Conservation (phyloP, 768 basidiomycete genomes). For the Lactifluus pinguis region DNA sequence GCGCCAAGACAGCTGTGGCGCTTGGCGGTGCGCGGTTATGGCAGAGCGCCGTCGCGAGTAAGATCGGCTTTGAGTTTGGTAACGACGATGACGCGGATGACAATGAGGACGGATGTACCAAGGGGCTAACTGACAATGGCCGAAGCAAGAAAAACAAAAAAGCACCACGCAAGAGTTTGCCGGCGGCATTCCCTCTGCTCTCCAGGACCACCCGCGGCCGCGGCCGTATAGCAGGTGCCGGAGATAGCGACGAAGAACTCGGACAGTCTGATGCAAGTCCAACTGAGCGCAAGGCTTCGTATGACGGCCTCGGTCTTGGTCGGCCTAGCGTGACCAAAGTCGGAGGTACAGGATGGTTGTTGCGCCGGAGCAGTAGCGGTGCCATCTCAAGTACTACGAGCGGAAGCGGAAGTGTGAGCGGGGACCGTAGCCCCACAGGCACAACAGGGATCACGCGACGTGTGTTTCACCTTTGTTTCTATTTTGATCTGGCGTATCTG, state of each 20-base stretch:
- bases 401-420: conserved; percentile 46
- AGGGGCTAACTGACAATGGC: conserved; percentile 32
- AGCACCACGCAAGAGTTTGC: conserved; percentile 63
- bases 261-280: conserved; percentile 48
- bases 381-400: conserved; percentile 50
- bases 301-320: conserved; percentile 59
- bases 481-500: not conserved
- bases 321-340: conserved; percentile 33
- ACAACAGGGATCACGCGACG: conserved; percentile 57
- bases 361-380: conserved; percentile 74
- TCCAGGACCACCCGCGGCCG: conserved; percentile 20
- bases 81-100: conserved; percentile 31
- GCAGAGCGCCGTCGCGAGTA: conserved; percentile 71
- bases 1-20: conserved; percentile 49
- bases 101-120: conserved; percentile 25
- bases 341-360: conserved; percentile 46
- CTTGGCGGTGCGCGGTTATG: conserved; percentile 46
- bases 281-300: conserved; percentile 44
- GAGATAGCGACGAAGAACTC: conserved; percentile 51
- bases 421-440: conserved; percentile 36
- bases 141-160: conserved; percentile 32
- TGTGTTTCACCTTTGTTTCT: conserved; percentile 29
- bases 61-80: conserved; percentile 42
- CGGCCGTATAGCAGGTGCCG: conserved; percentile 23
- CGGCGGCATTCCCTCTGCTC: conserved; percentile 53